Evolutionary conservation across 2,329 filamentous ascomycete genomes (phyloP), one percentile per base, ranked within the genome.

Genomic region (Phoma sp.): DNA sequence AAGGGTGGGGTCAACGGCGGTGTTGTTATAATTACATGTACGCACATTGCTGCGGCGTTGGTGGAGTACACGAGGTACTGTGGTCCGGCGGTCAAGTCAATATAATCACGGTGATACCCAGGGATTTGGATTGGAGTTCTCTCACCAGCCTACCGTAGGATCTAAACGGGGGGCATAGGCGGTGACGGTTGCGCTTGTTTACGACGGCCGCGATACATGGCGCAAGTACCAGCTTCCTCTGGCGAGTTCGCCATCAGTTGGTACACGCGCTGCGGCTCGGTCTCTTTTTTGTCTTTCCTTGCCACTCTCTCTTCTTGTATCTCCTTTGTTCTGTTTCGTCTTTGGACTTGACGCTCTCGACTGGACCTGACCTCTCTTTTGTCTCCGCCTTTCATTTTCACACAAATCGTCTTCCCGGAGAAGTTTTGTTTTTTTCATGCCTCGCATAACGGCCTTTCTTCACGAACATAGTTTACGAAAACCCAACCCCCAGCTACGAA

Each of bases 141-240:
- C 40, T 53, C 58, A 55, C 43, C 46, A 50, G 52, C 52, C 52
- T 44, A 43, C 40, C 40, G 40, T 43, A 43, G 40, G 40, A 43
- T 43, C 40, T 32, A 43, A 40, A 52, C 31, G 47, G 50, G 35
- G 46, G 40, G 6, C 38, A 38, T 33, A 48, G 45, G 47, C 40
- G 43, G 36, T 46, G 60, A 58, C 37, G 47, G 50, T 45, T 50
- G 59, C 53, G 59, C 45, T 55, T 31, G 31, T 43, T 57, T 51
- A 44, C 33, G 38, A 41, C 32, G 47, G 48, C 41, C 43, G 36
- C 22, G 25, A 52, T 44, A 49, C 46, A 55, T 58, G 60, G 55
- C 57, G 43, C 58, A 68, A 69, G 62, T 58, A 50, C 64, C 59
- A 57, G 67, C 64, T 66, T 68, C 63, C 63, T 69, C 63, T 67